phyloP scores from a whole-genome alignment of 352 stramenopile species.

The Globisporangium uncinulatum region DNA sequence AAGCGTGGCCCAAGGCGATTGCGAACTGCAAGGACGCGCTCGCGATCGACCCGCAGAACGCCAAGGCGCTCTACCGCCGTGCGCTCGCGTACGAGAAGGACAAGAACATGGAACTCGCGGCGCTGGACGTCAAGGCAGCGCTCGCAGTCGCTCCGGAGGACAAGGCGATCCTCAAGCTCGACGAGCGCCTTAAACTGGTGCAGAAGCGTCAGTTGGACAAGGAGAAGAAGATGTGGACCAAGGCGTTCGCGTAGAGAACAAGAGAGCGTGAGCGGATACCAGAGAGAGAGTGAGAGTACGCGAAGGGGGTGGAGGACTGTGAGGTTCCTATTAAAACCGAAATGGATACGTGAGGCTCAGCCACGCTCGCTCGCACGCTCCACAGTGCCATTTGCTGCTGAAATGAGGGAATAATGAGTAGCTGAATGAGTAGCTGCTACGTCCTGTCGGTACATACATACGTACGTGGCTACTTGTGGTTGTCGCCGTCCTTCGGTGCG shows the following conservation, averaged over 20 bases:
- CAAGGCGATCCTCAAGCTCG: conserved; percentile 67
- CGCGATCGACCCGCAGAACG: conserved; percentile 58
- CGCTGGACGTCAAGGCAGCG: conserved; percentile 52
- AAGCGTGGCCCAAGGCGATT: conserved; percentile 80
- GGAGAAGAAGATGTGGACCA: conserved; percentile 90
- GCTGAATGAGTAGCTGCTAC: neutral
- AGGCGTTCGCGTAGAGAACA: conserved; percentile 55
- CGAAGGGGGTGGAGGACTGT: neutral
- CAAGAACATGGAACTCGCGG: conserved; percentile 77
- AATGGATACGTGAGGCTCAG: neutral
- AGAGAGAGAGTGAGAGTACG: no score
- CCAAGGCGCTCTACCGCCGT: conserved; percentile 86
- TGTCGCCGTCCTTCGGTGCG: conserved; percentile 11
- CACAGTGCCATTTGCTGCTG: no score
- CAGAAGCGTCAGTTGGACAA: conserved; percentile 78
- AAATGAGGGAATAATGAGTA: no score
- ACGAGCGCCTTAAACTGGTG: conserved; percentile 64
- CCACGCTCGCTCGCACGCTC: no score
- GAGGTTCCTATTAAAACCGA: neutral
- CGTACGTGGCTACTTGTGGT: neutral
- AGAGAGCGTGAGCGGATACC: neutral
- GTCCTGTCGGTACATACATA: neutral
- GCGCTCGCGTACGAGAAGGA: conserved; percentile 84
- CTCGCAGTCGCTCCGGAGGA: conserved; percentile 60
- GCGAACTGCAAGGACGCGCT: conserved; percentile 86